Conservation (phyloP, 441 rosid genomes). For the Aleurites moluccanus region DNA sequence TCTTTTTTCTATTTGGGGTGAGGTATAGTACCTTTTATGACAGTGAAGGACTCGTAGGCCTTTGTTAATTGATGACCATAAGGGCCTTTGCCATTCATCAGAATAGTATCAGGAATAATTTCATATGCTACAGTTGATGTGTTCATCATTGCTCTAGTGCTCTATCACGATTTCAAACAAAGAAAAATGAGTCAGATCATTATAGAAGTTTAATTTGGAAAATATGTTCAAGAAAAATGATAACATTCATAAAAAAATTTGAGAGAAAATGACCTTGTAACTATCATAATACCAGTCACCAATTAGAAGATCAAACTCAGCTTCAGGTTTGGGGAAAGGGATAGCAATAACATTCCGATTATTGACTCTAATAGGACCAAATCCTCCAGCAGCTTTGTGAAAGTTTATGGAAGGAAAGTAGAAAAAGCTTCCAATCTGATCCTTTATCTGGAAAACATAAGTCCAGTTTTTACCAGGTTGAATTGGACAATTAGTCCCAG, state of each 20-base stretch:
- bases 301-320: constrained; percentile 65
- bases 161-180: constrained; percentile 22
- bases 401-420: constrained; percentile 65
- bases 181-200: neutral
- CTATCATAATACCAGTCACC: constrained; percentile 69
- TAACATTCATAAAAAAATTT: neutral
- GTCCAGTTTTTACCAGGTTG: constrained; percentile 70
- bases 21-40: constrained; percentile 36
- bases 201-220: neutral
- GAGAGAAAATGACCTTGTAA: constrained; percentile 32
- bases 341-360: constrained; percentile 42
- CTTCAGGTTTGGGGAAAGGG: constrained; percentile 69
- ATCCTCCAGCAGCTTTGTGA: constrained; percentile 80
- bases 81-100: constrained; percentile 55
- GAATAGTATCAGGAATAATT: constrained; percentile 33
- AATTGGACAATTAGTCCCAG: constrained; percentile 81
- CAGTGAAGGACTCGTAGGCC: constrained; percentile 36
- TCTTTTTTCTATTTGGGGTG: no score
- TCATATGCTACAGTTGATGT: neutral
- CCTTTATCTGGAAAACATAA: constrained; percentile 61
- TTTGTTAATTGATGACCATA: constrained; percentile 24
- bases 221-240: neutral
- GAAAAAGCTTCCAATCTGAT: constrained; percentile 74
- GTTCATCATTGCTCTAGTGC: constrained; percentile 27
- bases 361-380: constrained; percentile 57